A percentile compares a stretch with the other conserved stretches of the same genome.
Evolutionary conservation across 176 grass and related monocot species (phyloP).

Genomic region (Hsuehochloa calcarea): DNA sequence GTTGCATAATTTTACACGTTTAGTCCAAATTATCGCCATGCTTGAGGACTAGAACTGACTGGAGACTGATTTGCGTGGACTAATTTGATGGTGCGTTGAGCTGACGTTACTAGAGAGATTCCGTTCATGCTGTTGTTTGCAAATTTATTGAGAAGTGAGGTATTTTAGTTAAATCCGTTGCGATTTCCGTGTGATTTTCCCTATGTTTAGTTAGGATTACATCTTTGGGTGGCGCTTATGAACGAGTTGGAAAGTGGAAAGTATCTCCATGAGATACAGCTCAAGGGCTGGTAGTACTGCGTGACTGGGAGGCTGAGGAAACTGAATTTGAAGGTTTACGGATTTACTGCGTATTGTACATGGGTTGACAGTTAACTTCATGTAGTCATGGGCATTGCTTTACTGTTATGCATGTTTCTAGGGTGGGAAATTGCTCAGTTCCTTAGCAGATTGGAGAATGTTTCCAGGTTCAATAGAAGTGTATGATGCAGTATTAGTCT

Average conservation of each 20-base stretch:
- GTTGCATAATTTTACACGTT: neutral
- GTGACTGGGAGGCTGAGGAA: neutral
- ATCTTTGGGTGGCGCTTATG: neutral
- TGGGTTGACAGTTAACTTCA: neutral
- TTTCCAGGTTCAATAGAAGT: neutral
- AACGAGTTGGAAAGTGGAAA: neutral
- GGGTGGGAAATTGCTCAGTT: neutral
- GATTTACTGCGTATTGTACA: neutral
- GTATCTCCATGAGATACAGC: neutral
- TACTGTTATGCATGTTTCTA: neutral
- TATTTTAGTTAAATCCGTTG: neutral
- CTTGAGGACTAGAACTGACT: neutral
- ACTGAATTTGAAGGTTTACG: neutral
- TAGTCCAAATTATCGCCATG: neutral
- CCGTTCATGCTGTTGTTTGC: neutral
- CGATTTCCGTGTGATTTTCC: neutral
- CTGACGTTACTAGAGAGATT: neutral
- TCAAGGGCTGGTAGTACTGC: neutral
- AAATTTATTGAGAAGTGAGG: neutral
- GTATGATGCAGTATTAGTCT: neutral
- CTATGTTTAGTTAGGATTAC: neutral
- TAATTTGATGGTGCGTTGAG: neutral
- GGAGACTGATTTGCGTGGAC: neutral
- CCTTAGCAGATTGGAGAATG: neutral
- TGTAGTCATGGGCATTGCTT: neutral